Evolutionary conservation across 1,284 basidiomycete species (phyloP), one percentile per base, ranked within the genome.

Genomic region (Sphagnurus paluster): DNA sequence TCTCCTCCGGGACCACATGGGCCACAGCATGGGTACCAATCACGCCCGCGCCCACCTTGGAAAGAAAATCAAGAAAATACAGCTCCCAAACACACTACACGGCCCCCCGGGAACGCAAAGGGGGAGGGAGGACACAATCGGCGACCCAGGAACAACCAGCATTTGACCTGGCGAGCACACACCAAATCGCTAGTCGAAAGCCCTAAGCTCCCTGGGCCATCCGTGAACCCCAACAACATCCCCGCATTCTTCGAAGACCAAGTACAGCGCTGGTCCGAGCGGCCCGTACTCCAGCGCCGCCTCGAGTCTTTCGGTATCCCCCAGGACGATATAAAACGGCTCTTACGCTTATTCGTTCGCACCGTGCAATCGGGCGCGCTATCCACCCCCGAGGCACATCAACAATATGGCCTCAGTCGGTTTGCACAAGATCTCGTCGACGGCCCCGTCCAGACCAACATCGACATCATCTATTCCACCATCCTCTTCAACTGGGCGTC

Each of bases 401-500:
- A 69, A 6, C 61, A 62, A 19, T 78, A 77, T 55, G 56, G 55
- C 10, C 59, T 75, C 5, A 54, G 63, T 21, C 65, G 70, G 5
- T 68, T 75, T 46, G 46, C 51, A 0, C 57, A 65, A 29, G 45
- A 45, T 16, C 30, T 52, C 13, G 37, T 49, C 16, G 46, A 42
- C 44, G 33, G 23, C 16, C 36, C 38, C 36, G 16, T 39, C 3
- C 9, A 24, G 7, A 52, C 9, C 10, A 23, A 57, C 33, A 46
- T 56, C 9, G 69, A 71, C 40, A 46, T 60, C 45, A 62, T 71
- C 24, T 74, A 64, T 54, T 68, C 63, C 47, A 67, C 59, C 28
- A 64, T 76, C 16, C 71, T 82, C 50, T 80, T 72, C 59, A 65
- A 67, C 14, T 84, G 80, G 80, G 74, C 71, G 4, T 55, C 68